Conservation (phyloP, 148 eudicot genomes). For the Amaranthus palmeri region DNA sequence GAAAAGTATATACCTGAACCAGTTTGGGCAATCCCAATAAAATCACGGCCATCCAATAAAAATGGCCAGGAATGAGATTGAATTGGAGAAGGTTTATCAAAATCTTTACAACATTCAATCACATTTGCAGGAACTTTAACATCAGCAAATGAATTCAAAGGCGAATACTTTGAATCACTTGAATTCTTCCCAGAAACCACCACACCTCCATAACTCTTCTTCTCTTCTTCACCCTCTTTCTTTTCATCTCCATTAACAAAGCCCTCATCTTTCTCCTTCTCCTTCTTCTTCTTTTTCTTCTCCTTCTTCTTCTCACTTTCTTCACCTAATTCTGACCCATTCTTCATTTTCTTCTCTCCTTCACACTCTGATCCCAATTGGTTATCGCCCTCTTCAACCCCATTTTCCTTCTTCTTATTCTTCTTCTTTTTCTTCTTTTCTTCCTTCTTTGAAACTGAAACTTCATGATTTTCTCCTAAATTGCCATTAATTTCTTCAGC, state of each 20-base stretch:
- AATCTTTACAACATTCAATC: constrained; percentile 67
- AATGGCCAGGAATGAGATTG: constrained; percentile 96
- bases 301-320: constrained; percentile 23
- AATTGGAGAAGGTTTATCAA: constrained; percentile 87
- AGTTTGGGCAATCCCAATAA: constrained; percentile 94
- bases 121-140: constrained; percentile 58
- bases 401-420: constrained; percentile 32
- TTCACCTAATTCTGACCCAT: constrained; percentile 16
- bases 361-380: constrained; percentile 16
- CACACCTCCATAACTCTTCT: constrained; percentile 44
- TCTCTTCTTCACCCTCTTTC: constrained; percentile 34
- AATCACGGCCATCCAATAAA: constrained; percentile 68
- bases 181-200: constrained; percentile 75
- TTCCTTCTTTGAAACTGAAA: constrained; percentile 9
- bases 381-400: constrained; percentile 30
- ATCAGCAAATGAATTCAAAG: constrained; percentile 56
- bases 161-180: constrained; percentile 40
- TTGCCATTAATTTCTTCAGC: constrained; percentile 12
- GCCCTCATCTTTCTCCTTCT: constrained; percentile 9
- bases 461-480: constrained; percentile 17
- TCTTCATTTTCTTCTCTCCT: constrained; percentile 13
- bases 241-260: constrained; percentile 17
- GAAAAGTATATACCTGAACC: constrained; percentile 65
- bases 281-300: constrained; percentile 30
- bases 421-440: constrained; percentile 40